These are phyloP conservation scores for Triticum aestivum DNA, from an alignment of 176 grass and related monocot genomes.

Conservation along the genomic window DNA sequence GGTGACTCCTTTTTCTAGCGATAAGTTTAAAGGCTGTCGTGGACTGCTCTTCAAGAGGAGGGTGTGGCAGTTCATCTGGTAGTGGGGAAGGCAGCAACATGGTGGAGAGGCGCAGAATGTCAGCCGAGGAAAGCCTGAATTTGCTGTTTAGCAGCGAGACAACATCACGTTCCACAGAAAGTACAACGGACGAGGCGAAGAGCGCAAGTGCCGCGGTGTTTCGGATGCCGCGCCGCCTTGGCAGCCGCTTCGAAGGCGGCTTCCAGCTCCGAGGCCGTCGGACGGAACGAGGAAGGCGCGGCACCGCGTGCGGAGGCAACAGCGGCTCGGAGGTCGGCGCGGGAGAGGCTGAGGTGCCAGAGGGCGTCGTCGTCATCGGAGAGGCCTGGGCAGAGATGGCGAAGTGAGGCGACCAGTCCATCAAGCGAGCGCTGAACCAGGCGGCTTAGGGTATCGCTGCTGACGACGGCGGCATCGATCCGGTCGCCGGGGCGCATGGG, in stretches of 20 bases:
- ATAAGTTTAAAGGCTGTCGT: neutral
- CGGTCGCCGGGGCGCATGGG: neutral
- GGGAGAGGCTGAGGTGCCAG: neutral
- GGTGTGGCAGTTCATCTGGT: neutral
- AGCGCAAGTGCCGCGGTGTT: neutral
- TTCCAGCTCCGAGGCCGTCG: neutral
- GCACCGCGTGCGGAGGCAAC: neutral
- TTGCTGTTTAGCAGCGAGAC: neutral
- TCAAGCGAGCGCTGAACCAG: neutral
- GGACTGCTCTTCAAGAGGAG: neutral
- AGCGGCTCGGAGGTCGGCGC: neutral
- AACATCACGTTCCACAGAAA: neutral
- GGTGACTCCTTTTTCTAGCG: neutral
- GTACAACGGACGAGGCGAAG: slow-evolving; percentile 5
- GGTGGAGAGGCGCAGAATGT: slow-evolving; percentile 8
- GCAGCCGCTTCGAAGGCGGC: neutral
- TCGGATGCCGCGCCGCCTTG: neutral
- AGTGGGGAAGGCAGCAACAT: slow-evolving; percentile 13
- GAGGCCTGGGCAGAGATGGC: neutral
- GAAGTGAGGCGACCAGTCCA: neutral
- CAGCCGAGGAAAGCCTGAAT: neutral
- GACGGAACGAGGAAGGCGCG: neutral
- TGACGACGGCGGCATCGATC: neutral
- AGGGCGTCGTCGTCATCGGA: neutral
- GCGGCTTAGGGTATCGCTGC: fast-evolving